Base-by-base conservation (phyloP, 2,329 filamentous ascomycete genomes). In the Aspergillus tubingensis region DNA sequence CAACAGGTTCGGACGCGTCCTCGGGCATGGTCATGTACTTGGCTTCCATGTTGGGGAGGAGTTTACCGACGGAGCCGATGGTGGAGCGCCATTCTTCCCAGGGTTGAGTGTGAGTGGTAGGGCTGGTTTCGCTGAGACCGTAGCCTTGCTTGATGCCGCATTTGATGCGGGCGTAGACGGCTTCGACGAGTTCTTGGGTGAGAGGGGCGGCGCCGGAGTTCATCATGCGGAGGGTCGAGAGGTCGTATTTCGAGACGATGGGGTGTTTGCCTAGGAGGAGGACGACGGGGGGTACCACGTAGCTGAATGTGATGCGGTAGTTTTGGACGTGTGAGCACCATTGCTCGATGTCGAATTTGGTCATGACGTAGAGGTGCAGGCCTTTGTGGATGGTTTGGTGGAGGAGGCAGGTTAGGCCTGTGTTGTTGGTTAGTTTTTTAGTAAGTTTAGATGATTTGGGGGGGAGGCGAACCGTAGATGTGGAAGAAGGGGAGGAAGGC, bases 71-170 rank as follows among this genome's bases (percentile, higher is more conserved):
- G 0, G 89, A 89, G 19, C 92, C 93, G 67, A 93, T 88, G 50
- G 85, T 86, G 53, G 83, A 86, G 63, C 86, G 80, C 91, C 92
- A 97, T 66, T 91, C 88, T 38, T 86, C 85, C 81, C 91, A 88
- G 7, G 83, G 79, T 76, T 92, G 91, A 8, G 86, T 86, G 67
- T 92, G 88, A 0, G 91, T 91, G 1, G 87, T 89, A 0, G 93
- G 92, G 25, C 88, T 88, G 13, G 92, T 96, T 79, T 98, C 94
- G 5, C 88, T 92, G 5, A 98, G 83, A 0, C 94, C 94, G 72
- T 96, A 98, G 17, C 91, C 93, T 77, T 98, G 94, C 81, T 96
- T 97, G 62, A 96, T 87, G 2, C 89, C 88, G 19, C 96, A 82
- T 54, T 87, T 87, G 60, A 95, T 85, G 7, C 92, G 86, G 19